A percentile compares a stretch with the other conserved stretches of the same genome.
Evolutionary conservation across 2,329 filamentous ascomycete species (phyloP).

Genomic region (Pseudopyricularia cyperi): DNA sequence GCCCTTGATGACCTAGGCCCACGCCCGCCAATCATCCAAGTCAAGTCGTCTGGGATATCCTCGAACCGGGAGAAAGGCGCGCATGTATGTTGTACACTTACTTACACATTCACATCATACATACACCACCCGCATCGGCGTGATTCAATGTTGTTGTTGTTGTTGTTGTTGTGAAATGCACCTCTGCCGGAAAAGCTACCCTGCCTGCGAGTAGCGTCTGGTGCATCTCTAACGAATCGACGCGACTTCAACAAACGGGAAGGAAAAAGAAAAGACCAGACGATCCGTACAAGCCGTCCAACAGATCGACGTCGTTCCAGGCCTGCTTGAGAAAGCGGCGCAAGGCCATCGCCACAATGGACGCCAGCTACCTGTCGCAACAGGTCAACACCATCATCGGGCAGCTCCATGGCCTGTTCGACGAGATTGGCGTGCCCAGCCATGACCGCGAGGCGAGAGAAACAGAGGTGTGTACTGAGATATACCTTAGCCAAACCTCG

Average conservation of each 20-base stretch:
- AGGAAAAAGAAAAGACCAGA: not conserved
- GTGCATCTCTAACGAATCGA: too few relatives aligned
- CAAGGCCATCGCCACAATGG: slow-evolving; percentile 41
- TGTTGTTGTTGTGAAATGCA: not conserved
- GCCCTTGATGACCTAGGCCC: not conserved
- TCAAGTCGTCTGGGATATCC: too few relatives aligned
- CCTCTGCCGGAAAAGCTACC: not conserved
- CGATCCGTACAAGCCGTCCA: not conserved
- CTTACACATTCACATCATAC: not conserved
- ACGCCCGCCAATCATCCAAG: not conserved
- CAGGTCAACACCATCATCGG: slow-evolving; percentile 91
- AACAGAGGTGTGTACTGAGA: slow-evolving; percentile 53
- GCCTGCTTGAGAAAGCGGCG: not conserved
- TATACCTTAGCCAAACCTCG: slow-evolving; percentile 6
- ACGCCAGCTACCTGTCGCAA: slow-evolving; percentile 83
- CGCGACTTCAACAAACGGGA: too few relatives aligned
- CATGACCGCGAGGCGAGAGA: slow-evolving; percentile 89
- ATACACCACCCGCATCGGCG: not conserved
- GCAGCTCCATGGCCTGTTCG: slow-evolving; percentile 88
- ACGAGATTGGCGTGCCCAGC: slow-evolving; percentile 89
- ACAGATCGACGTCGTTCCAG: not conserved
- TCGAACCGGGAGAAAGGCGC: too few relatives aligned
- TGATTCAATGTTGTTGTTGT: not conserved
- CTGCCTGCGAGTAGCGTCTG: too few relatives aligned
- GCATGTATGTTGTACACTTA: not conserved